Evolutionary conservation across 257 asterid genomes (phyloP), one percentile per base, ranked within the genome.

Genomic region (Solanum chiquidenum): DNA sequence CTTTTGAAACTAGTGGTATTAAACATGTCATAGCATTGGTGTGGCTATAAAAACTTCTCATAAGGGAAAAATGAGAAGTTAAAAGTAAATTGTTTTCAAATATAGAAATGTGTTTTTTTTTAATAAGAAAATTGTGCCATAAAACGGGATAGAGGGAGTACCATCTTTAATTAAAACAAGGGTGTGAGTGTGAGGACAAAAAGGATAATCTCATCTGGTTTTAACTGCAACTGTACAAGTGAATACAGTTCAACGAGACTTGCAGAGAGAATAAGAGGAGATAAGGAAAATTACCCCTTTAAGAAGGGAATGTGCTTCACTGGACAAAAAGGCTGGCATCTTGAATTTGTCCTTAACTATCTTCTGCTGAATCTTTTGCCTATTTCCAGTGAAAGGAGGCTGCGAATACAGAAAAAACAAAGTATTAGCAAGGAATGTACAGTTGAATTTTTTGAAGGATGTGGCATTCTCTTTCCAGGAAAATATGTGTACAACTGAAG

Each of bases 241-340:
- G 86, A 80, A 12, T 80, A 49, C 88, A 75, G 68, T 52, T 49
- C 44, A 49, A 12, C 40, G 16, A 86, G 71, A 69, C 35, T 31
- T 21, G 27, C 82, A 23, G 2, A 58, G 49, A 38, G 58, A 42
- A 85, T 35, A 77, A 64, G 10, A 35, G 87, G 86, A 82, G 7
- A 80, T 46, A 12, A 18, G 69, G 44, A 87, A 76, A 37, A 66
- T 87, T 92, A 93, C 96, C 92, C 92, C 96, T 92, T 92, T 94
- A 86, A 94, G 83, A 88, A 94, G 91, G 33, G 98, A 89, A 89
- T 93, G 95, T 84, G 94, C 94, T 77, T 93, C 95, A 31, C 94
- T 93, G 13, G 95, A 73, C 88, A 93, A 87, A 91, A 87, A 93
- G 44, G 90, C 84, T 13, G 98, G 98, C 89, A 94, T 89, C 92